Conservation (phyloP, 495 filamentous ascomycete species). For the Talaromyces borbonicus region DNA sequence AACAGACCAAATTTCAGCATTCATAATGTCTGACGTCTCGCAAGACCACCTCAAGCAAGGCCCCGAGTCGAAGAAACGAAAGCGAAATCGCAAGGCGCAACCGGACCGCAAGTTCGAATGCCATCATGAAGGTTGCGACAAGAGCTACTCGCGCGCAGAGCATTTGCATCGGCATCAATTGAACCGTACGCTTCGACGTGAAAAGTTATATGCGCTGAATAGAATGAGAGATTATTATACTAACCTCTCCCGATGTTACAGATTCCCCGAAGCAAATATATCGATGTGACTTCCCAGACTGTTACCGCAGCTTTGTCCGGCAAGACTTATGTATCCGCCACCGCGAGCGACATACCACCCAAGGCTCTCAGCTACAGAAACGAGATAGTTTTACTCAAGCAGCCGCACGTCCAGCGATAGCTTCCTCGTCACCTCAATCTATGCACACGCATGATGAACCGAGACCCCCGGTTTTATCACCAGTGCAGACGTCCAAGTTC, state of each 20-base stretch:
- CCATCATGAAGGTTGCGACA: constrained; percentile 78
- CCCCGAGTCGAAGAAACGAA: constrained; percentile 49
- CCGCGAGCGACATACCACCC: constrained; percentile 89
- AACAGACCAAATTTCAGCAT: neutral
- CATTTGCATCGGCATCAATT: constrained; percentile 95
- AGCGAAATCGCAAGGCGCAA: constrained; percentile 74
- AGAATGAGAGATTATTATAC: too few relatives aligned
- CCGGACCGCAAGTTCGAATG: constrained; percentile 92
- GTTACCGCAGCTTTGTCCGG: constrained; percentile 81
- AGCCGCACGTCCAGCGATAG: neutral
- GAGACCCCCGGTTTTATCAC: constrained; percentile 10
- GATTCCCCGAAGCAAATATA: constrained; percentile 90
- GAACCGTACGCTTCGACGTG: constrained; percentile 54
- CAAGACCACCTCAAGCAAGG: neutral
- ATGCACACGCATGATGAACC: constrained; percentile 1
- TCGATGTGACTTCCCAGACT: constrained; percentile 87
- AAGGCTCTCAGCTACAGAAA: constrained; percentile 86
- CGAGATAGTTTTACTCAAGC: constrained; percentile 53
- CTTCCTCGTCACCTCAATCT: constrained; percentile 2
- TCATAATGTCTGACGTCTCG: neutral
- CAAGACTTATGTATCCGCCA: constrained; percentile 92
- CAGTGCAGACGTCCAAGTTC: constrained; percentile 11
- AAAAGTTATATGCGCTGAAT: constrained; percentile 5
- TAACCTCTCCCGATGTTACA: constrained; percentile 21
- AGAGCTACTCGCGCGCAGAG: constrained; percentile 93